Conservation (phyloP, 202 grass and related monocot genomes). For the Thinopyrum obtusiflorum region DNA sequence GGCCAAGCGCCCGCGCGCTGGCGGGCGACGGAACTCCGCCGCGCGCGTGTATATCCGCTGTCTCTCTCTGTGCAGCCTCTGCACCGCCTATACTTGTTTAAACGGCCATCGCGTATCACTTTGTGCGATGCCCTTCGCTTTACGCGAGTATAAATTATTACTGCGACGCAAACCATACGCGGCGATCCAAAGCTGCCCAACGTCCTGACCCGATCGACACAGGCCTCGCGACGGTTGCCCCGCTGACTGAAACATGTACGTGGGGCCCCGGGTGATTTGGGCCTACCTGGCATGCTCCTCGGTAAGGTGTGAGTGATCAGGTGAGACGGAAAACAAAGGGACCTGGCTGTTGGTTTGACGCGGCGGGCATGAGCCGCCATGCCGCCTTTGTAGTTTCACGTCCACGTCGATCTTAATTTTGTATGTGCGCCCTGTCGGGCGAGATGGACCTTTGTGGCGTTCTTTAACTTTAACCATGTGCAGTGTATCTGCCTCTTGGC, state of each 20-base stretch:
- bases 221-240: too few relatives aligned
- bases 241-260: not conserved
- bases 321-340: not conserved
- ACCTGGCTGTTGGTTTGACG: not conserved
- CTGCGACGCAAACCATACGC: not conserved
- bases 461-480: not conserved
- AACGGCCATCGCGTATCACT: not conserved
- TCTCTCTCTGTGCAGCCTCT: not conserved
- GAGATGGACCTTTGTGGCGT: not conserved
- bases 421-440: not conserved
- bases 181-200: not conserved
- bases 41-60: not conserved
- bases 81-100: too few relatives aligned
- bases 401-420: not conserved
- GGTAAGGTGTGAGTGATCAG: not conserved
- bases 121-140: not conserved
- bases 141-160: not conserved
- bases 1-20: too few relatives aligned
- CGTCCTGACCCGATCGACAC: not conserved
- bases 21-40: not conserved
- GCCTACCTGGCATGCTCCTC: too few relatives aligned
- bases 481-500: not conserved
- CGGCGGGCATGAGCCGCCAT: slow-evolving; percentile 6
- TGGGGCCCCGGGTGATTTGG: not conserved
- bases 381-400: not conserved